Base-by-base conservation (phyloP, 345 rosid genomes). In the Chamaenerion angustifolium region DNA sequence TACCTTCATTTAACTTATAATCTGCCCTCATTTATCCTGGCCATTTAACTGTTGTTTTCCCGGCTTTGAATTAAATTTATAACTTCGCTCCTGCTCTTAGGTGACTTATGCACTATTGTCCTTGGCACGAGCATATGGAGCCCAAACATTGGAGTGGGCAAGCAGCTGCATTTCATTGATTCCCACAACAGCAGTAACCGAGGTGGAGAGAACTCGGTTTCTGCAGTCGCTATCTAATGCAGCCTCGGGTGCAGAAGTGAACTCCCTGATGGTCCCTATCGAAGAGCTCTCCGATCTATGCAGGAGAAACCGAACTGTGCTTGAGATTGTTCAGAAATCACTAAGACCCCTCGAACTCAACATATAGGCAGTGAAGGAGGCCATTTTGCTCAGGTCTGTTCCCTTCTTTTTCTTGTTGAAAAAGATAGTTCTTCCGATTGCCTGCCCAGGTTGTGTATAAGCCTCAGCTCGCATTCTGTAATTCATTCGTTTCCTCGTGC, bases 251-350 rank as follows among this genome's bases (percentile, higher is more conserved):
- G 75, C 64, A 5, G 88, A 82, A 53, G 66, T 82, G 55, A 84
- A 77, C 52, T 50, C 75, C 42, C 59, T 72, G 67, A 77, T 80
- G 71, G 68, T 63, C 55, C 83, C 94, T 0, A 56, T 78, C 0
- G 96, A 92, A 67, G 99, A 92, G 51, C 66, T 92, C 18, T 92
- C 95, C 2, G 99, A 92, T 43, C 90, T 92, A 40, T 85, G 99
- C 62, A 81, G 94, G 10, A 84, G 99, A 11, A 92, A 92, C 64
- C 70, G 88, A 52, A 88, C 95, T 2, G 96, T 88, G 55, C 95
- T 77, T 64, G 95, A 93, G 63, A 76, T 93, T 11, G 99, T 93
- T 23, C 95, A 88, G 72, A 88, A 79, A 65, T 79, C 95, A 52
- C 64, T 93, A 65, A 82, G 81, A 72, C 92, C 95, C 23, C 94